phyloP scores from a whole-genome alignment of 371 early-diverging fungal genomes.

The Coelomomyces lativittatus region DNA sequence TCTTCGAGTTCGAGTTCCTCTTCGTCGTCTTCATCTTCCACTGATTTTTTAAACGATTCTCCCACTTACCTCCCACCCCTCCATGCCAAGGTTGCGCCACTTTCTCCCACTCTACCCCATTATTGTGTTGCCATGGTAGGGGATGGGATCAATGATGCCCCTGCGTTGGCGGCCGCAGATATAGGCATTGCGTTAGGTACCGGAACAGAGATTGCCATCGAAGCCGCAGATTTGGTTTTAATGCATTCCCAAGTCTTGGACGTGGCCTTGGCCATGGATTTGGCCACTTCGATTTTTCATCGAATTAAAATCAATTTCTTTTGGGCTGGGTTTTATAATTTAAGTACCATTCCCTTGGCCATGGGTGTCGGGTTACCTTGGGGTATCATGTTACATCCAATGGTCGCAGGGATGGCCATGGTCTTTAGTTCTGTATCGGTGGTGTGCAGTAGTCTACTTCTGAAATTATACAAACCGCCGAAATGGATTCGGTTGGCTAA shows the following conservation, averaged over 20 bases:
- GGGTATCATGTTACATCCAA: slow-evolving; percentile 65
- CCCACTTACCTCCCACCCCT: too few species aligned
- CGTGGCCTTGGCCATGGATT: slow-evolving; percentile 65
- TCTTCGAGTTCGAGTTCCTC: too few species aligned
- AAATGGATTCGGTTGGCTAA: background rate
- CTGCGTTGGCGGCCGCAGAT: slow-evolving; percentile 75
- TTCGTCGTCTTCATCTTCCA: too few species aligned
- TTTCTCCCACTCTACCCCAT: too few species aligned
- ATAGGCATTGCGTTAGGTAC: slow-evolving; percentile 85
- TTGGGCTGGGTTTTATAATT: slow-evolving; percentile 77
- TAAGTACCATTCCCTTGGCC: slow-evolving; percentile 76
- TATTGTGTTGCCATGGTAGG: slow-evolving; percentile 94
- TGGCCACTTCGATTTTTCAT: slow-evolving; percentile 60
- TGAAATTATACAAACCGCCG: slow-evolving; percentile 16
- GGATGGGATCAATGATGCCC: slow-evolving; percentile 97
- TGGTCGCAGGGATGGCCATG: slow-evolving; percentile 87
- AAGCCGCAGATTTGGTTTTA: slow-evolving; percentile 71
- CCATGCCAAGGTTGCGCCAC: too few species aligned
- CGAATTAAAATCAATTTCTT: slow-evolving; percentile 65
- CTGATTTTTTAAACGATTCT: too few species aligned
- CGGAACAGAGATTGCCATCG: slow-evolving; percentile 88
- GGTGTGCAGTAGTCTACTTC: slow-evolving; percentile 63
- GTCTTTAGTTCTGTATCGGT: slow-evolving; percentile 81
- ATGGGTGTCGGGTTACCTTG: slow-evolving; percentile 78
- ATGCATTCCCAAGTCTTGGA: slow-evolving; percentile 47